Conservation (phyloP, 176 grass and related monocot genomes). For the Aegilops longissima region DNA sequence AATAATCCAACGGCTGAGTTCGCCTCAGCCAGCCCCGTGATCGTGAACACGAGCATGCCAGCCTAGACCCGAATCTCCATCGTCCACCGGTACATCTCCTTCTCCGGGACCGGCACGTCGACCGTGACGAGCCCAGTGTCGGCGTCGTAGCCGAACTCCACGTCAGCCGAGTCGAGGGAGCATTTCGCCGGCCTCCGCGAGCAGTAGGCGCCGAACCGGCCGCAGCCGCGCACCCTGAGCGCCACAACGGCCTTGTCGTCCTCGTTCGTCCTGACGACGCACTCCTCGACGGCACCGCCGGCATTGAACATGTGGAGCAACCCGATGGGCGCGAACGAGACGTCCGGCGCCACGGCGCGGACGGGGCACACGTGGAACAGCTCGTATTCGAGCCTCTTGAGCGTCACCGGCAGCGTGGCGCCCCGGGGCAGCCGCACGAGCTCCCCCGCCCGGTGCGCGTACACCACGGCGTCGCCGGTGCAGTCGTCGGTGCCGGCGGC, state of each 20-base stretch:
- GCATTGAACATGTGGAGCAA: slow-evolving; percentile 89
- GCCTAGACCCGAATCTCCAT: slow-evolving; percentile 55
- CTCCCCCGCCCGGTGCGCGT: slow-evolving; percentile 45
- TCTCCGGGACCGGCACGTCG: slow-evolving; percentile 56
- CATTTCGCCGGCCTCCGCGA: slow-evolving; percentile 56
- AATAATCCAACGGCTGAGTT: not conserved
- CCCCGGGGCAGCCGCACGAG: slow-evolving; percentile 57
- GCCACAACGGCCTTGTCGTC: not conserved
- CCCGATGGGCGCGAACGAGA: slow-evolving; percentile 54
- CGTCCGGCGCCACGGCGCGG: slow-evolving; percentile 24
- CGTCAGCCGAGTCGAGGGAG: slow-evolving; percentile 40
- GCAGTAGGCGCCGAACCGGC: slow-evolving; percentile 70
- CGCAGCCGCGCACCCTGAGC: slow-evolving; percentile 59
- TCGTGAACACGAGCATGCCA: not conserved
- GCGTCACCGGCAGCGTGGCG: slow-evolving; percentile 61
- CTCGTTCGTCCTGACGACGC: not conserved
- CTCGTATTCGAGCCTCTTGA: slow-evolving; percentile 74
- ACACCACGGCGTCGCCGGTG: slow-evolving; percentile 52
- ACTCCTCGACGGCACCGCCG: slow-evolving; percentile 71
- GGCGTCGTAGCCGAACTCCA: slow-evolving; percentile 47
- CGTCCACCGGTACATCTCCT: slow-evolving; percentile 63
- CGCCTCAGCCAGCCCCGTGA: not conserved
- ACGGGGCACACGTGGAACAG: slow-evolving; percentile 73
- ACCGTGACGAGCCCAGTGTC: slow-evolving; percentile 50
- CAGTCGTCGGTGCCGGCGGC: slow-evolving; percentile 20